Conservation (phyloP, 805 yeast species). For the Saccharomycopsis fermentans region DNA sequence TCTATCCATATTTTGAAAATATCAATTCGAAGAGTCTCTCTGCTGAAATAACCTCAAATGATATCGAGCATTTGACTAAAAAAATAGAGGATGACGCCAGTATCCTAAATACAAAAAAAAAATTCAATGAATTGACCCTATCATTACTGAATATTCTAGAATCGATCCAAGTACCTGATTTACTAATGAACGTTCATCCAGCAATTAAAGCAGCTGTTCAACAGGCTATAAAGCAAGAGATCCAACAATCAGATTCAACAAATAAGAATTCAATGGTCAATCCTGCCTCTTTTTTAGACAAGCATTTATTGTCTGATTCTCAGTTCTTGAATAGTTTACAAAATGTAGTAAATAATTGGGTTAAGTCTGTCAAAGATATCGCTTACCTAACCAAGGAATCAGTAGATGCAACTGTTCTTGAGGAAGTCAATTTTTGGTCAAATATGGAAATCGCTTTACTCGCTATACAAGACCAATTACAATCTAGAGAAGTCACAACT, state of each 20-base stretch:
- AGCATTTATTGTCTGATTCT: conserved; percentile 37
- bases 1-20: conserved; percentile 61
- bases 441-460: conserved; percentile 53
- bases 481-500: conserved; percentile 40
- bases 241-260: conserved; percentile 14
- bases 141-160: conserved; percentile 62
- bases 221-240: conserved; percentile 23
- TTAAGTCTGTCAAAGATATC: conserved; percentile 46
- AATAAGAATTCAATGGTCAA: conserved; percentile 10
- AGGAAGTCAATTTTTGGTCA: conserved; percentile 73
- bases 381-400: conserved; percentile 46
- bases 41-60: not conserved
- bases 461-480: conserved; percentile 48
- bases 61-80: not conserved
- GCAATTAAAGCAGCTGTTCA: conserved; percentile 32
- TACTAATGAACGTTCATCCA: conserved; percentile 43
- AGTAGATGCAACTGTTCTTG: conserved; percentile 42
- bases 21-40: conserved; percentile 22
- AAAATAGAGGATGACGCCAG: conserved; percentile 17
- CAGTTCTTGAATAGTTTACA: conserved; percentile 61
- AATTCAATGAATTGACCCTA: conserved; percentile 55
- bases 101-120: conserved; percentile 43
- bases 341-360: conserved; percentile 63
- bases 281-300: conserved; percentile 26
- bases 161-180: conserved; percentile 57